A percentile compares a stretch with the other conserved stretches of the same genome.
phyloP scores from a whole-genome alignment of 2,329 filamentous ascomycete species.

The Aspergillus ochraceus region DNA sequence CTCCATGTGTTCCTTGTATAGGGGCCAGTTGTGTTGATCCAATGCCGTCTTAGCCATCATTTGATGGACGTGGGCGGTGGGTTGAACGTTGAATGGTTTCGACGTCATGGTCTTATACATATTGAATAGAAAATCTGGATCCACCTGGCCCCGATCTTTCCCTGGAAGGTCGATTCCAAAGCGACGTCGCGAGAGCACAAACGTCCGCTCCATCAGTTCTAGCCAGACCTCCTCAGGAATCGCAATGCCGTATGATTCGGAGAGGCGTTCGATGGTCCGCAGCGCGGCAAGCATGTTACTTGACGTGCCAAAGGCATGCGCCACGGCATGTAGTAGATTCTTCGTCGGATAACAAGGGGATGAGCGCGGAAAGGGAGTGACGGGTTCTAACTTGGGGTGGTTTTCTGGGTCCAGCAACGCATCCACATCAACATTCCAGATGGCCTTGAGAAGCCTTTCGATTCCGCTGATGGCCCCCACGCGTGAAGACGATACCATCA shows the following conservation, averaged over 20 bases:
- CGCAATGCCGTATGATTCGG: slow-evolving; percentile 57
- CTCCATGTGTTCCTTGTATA: slow-evolving; percentile 28
- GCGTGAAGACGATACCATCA: slow-evolving; percentile 54
- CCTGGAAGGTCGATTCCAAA: slow-evolving; percentile 31
- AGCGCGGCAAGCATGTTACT: slow-evolving; percentile 61
- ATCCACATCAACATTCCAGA: slow-evolving; percentile 57
- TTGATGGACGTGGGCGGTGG: slow-evolving; percentile 58
- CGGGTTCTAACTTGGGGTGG: slow-evolving; percentile 32
- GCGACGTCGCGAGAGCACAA: slow-evolving; percentile 53
- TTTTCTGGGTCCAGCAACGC: slow-evolving; percentile 31
- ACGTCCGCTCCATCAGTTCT: slow-evolving; percentile 67
- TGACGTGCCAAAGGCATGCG: slow-evolving; percentile 67
- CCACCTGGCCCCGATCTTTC: slow-evolving; percentile 35
- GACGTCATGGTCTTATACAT: slow-evolving; percentile 63
- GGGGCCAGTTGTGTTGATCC: slow-evolving; percentile 14
- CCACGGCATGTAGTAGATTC: slow-evolving; percentile 64
- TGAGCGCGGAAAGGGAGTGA: slow-evolving; percentile 44
- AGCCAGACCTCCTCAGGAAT: slow-evolving; percentile 64
- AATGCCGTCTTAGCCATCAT: slow-evolving; percentile 33
- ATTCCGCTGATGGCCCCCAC: slow-evolving; percentile 53
- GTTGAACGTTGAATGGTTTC: slow-evolving; percentile 56
- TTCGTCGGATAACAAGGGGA: slow-evolving; percentile 61
- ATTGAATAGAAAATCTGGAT: slow-evolving; percentile 46
- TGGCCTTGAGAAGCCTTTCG: slow-evolving; percentile 49
- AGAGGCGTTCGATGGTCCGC: slow-evolving; percentile 63